Evolutionary conservation across 2,329 filamentous ascomycete genomes (phyloP), one percentile per base, ranked within the genome.

Genomic region (Botrytis pseudocinerea): DNA sequence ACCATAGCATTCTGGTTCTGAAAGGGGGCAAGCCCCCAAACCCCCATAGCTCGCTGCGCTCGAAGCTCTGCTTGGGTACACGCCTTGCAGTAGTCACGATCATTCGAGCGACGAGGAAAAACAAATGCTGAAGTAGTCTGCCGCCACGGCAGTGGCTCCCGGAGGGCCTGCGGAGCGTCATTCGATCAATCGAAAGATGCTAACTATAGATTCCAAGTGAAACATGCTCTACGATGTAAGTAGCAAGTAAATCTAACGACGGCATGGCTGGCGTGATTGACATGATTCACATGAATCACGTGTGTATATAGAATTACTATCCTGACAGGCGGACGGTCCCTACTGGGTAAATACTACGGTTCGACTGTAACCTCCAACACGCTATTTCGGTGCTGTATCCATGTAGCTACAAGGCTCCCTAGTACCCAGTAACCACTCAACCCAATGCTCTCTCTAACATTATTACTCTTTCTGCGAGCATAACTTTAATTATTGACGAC

Each of bases 401-500:
- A n/a, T 38, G 59, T 22, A n/a, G 22, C 22, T 38, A 62, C 60
- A 40, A 62, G 60, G 60, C 60, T 62, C 40, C 35, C 35, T 20
- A 40, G 25, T n/a, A n/a, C 32, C n/a, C 28, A 40, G 59, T 25
- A n/a, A 61, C 25, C 40, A 25, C 8, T 18, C n/a, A 57, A 57
- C 14, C 14, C n/a, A 57, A 57, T 16, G 18, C 51, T 57, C n/a
- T 12, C 16, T 44, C 42, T 9, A 57, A 2, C 51, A 28, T 16
- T 8, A 46, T 10, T 48, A n/a, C 25, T 54, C 25, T 54, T 54
- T 14, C 48, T n/a, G 14, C 48, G 25, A 54, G 14, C 42, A 28
- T 62, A 42, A 62, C 60, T 62, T 62, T 42, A 28, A 63, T 63
- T 25, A n/a, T 42, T 63, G 61, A 32, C 61, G 40, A 46, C 40